A percentile compares a stretch with the other conserved stretches of the same genome.
Conservation (phyloP, 1,284 basidiomycete genomes). For the Sutorius eximius region DNA sequence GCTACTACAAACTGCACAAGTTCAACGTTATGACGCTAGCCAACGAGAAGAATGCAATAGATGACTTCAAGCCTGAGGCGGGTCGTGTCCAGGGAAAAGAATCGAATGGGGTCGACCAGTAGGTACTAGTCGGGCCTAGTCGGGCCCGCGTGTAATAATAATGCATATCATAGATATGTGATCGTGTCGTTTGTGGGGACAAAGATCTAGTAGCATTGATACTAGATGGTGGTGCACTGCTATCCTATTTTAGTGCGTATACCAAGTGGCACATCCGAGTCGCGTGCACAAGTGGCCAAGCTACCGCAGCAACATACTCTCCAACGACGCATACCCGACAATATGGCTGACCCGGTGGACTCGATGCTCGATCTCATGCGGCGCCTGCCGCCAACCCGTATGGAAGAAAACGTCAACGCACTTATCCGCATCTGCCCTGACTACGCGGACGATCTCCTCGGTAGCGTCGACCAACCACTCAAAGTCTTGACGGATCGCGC, state of each 20-base stretch:
- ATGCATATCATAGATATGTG: neutral
- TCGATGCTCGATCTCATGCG: conserved; percentile 95
- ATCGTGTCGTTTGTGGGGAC: neutral
- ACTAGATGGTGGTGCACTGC: neutral
- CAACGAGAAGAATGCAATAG: conserved; percentile 29
- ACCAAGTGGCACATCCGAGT: neutral
- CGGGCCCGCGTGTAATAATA: neutral
- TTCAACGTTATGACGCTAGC: conserved; percentile 77
- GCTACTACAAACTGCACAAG: conserved; percentile 68
- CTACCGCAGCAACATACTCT: neutral
- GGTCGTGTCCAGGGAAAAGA: conserved; percentile 30
- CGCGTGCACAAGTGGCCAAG: neutral
- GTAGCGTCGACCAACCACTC: conserved; percentile 94
- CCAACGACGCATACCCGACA: conserved; percentile 12
- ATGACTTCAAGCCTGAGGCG: conserved; percentile 27
- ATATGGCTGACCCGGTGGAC: conserved; percentile 77
- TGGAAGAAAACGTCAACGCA: conserved; percentile 84
- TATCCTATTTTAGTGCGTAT: no score
- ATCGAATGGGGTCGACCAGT: neutral
- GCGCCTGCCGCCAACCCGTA: conserved; percentile 89
- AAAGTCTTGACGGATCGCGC: conserved; percentile 77
- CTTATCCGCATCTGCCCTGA: conserved; percentile 89
- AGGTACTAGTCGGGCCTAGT: neutral
- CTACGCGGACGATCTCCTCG: conserved; percentile 92
- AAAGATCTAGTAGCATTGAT: neutral